Evolutionary conservation across 805 yeast species (phyloP), one percentile per base, ranked within the genome.

Genomic region (Candida krabiensis): DNA sequence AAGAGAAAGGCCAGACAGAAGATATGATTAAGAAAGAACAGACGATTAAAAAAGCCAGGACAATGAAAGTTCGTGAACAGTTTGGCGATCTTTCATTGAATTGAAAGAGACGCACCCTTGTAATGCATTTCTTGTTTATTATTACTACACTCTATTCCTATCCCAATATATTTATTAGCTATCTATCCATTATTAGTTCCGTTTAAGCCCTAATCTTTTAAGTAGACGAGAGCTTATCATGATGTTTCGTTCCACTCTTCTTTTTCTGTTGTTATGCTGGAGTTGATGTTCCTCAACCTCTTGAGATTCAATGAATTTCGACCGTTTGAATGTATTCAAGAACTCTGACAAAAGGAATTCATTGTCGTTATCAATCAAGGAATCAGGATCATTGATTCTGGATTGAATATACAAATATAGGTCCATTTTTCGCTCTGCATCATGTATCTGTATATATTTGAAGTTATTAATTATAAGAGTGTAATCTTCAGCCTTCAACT

Each of bases 21-120:
- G 39, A 42, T 13, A 54, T 44, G 8, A 47, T 57, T 22, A 52
- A 52, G 27, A 58, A 48, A 28, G 58, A 60, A 32, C 35, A 45
- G 34, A 40, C 39, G 32, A 51, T 59, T 13, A 53, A 50, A 19
- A 39, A 44, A 19, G 59, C 59, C 1, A 49, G 64, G 33, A 57
- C 52, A 12, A 26, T 44, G 23, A 56, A 56, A 34, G 23, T 44
- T 11, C 39, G 53, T 9, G 41, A 45, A 17, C 49, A 53, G 32
- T 30, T 57, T 22, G 55, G 52, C 16, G 58, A 48, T 35, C 28
- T 48, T 3, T 41, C 52, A 5, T n/a, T 45, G 31, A 44, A 41
- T 28, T 38, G 16, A n/a, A n/a, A n/a, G n/a, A n/a, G n/a, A n/a
- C n/a, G n/a, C n/a, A n/a, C n/a, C n/a, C n/a, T n/a, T n/a, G n/a